Conservation (phyloP, 2,329 filamentous ascomycete genomes). For the Colletotrichum tropicale region DNA sequence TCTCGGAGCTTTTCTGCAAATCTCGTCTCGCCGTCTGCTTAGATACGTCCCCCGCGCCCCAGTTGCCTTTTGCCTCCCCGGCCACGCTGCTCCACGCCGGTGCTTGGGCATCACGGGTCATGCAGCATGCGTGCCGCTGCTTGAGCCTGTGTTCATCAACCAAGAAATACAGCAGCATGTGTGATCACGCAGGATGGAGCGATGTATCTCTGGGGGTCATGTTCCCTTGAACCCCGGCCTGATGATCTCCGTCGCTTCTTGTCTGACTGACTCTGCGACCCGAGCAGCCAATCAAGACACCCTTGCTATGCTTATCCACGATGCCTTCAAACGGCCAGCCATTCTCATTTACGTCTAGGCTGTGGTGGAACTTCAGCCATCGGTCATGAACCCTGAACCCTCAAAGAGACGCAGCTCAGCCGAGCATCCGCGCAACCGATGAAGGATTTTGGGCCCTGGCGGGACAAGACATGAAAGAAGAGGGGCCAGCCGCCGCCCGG, state of each 20-base stretch:
- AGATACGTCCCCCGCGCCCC: background rate
- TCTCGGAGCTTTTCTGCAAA: conserved; percentile 16
- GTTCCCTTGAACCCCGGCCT: background rate
- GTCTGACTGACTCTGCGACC: background rate
- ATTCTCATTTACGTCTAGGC: background rate
- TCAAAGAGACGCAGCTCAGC: background rate
- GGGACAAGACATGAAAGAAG: background rate
- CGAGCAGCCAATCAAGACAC: background rate
- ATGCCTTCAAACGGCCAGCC: background rate
- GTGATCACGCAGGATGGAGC: background rate
- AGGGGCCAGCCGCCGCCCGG: background rate
- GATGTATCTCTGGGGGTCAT: background rate
- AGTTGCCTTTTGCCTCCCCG: background rate
- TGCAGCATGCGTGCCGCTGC: background rate
- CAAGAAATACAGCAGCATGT: background rate
- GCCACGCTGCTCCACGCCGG: background rate
- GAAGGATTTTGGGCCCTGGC: background rate
- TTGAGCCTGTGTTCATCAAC: background rate
- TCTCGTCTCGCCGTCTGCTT: background rate
- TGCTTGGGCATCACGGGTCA: background rate
- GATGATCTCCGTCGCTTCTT: background rate
- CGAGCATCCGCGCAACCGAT: background rate
- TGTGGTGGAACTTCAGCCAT: background rate
- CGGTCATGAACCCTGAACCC: background rate
- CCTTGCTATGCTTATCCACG: background rate